These are phyloP conservation scores for Wallacemonas rigidus DNA, from an alignment of 208 protist species.

Conservation along the genomic window DNA sequence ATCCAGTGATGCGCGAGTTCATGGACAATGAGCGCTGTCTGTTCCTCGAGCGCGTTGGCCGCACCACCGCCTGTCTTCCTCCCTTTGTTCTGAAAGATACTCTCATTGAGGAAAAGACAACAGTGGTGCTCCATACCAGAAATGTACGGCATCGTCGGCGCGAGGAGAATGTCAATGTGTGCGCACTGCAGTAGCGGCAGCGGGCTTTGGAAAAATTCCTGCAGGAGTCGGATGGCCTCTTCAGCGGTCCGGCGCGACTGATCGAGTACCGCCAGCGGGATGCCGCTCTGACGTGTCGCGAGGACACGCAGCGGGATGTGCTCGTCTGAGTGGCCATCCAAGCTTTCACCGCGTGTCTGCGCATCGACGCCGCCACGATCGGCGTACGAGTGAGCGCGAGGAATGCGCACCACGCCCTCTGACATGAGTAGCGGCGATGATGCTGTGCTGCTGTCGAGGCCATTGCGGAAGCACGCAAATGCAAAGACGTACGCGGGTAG, in stretches of 20 bases:
- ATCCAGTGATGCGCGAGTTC: conserved; percentile 88
- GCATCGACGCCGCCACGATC: neutral
- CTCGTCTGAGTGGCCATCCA: neutral
- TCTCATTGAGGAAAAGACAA: conserved; percentile 81
- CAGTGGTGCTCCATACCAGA: conserved; percentile 90
- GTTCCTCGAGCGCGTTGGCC: conserved; percentile 23
- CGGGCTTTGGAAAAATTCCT: conserved; percentile 67
- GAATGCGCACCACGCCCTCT: neutral
- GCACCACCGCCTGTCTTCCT: neutral
- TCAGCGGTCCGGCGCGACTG: conserved; percentile 29
- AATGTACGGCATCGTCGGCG: conserved; percentile 80
- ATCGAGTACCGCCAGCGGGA: conserved; percentile 14
- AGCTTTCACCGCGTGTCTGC: neutral
- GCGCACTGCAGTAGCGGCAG: conserved; percentile 52
- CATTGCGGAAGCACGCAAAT: conserved; percentile 43
- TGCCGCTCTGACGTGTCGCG: conserved; percentile 21
- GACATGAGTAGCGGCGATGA: conserved; percentile 3
- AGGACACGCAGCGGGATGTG: conserved; percentile 25
- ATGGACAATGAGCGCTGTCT: conserved; percentile 79
- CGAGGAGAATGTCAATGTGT: conserved; percentile 56
- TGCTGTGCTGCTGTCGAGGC: conserved; percentile 9
- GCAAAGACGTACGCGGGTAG: conserved; percentile 74
- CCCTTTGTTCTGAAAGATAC: conserved; percentile 34
- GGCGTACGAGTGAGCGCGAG: conserved; percentile 2
- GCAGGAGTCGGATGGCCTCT: conserved; percentile 43